Conservation (phyloP, 305 asterid species). For the Solanum hybrid region DNA sequence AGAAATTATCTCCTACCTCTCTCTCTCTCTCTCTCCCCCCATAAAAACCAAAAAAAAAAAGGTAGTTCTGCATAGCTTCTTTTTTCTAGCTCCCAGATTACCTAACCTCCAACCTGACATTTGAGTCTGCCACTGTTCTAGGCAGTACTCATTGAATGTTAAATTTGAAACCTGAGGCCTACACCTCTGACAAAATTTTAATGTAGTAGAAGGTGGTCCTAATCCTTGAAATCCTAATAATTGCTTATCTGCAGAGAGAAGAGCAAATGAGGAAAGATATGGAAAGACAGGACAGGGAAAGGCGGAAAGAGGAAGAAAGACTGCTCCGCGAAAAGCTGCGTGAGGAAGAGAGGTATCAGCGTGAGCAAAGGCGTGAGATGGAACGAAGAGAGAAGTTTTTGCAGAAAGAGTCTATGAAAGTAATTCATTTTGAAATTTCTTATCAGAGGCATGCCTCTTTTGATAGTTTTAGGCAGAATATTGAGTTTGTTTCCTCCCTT, state of each 20-base stretch:
- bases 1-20: neutral
- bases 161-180: neutral
- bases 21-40: neutral
- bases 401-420: constrained; percentile 71
- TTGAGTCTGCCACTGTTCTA: neutral
- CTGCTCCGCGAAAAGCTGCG: constrained; percentile 76
- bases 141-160: neutral
- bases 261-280: constrained; percentile 82
- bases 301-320: constrained; percentile 79
- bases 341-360: constrained; percentile 67
- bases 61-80: neutral
- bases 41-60: neutral
- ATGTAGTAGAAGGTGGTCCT: neutral
- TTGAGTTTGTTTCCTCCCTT: constrained; percentile 15
- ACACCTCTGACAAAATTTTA: neutral
- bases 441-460: neutral
- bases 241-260: constrained; percentile 41
- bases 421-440: constrained; percentile 19
- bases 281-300: constrained; percentile 81
- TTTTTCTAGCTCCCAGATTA: neutral
- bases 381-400: constrained; percentile 69
- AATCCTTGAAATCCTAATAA: neutral
- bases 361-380: constrained; percentile 87
- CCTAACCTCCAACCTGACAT: neutral
- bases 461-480: neutral